Base-by-base conservation (phyloP, 345 rosid genomes). In the Melastoma malabathricum region DNA sequence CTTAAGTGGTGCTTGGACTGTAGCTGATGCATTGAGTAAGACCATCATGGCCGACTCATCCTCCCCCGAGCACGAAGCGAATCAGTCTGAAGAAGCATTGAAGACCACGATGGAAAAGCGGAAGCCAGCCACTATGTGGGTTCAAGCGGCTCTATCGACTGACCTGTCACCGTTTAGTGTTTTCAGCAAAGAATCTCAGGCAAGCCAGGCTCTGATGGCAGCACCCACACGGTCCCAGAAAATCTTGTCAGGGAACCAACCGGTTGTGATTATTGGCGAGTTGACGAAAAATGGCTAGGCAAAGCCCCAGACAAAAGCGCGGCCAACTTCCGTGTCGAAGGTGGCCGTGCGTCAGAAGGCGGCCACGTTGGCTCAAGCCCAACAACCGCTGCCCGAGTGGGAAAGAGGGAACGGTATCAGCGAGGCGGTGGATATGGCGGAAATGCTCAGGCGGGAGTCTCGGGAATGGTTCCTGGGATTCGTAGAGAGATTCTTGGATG, bases 391-490 rank as follows among this genome's bases (percentile, higher is more conserved):
- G 41, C 41, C 41, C 41, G 90, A 87, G 57, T 92, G 98, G 98
- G 72, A 59, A 44, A 81, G 71, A 60, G 95, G 98, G 15, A 54
- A 59, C 1, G 75, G 96, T 49, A 75, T 87, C 1, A 74, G 66
- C 7, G 90, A 87, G 64, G 73, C 86, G 12, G 82, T 73, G 25
- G 95, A 87, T 73, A 67, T 92, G 51, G 84, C 87, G 0, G 87
- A 78, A 59, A 75, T 72, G 82, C 59, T 92, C 57, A 81, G 53
- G 62, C 66, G 67, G 80, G 88, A 87, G 34, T 84, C 90, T 6
- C 93, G 74, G 64, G 89, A 82, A 51, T 92, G 98, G 98, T 92
- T 92, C 72, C 51, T 92, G 64, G 80, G 86, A 47, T 92, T 77
- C 19, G 93, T 92, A 43, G 96, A 92, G 71, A 81, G 70, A 47